These are phyloP conservation scores for Isoetes taiwanensis DNA, from an alignment of 75 land plant species.

Conservation along the genomic window DNA sequence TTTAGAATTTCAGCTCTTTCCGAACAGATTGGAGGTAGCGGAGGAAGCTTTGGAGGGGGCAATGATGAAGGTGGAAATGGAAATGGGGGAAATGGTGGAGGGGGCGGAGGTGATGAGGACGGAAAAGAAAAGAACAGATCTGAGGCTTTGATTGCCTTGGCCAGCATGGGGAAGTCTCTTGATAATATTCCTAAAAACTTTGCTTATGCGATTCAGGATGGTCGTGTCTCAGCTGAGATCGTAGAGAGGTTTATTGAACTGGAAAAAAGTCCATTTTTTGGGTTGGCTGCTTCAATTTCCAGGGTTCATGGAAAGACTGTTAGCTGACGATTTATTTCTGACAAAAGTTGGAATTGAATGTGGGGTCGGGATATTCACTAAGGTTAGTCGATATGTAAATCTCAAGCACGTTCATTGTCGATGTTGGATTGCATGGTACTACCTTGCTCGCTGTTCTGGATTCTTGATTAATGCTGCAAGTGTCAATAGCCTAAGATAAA, in stretches of 20 bases:
- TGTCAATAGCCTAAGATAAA: no score
- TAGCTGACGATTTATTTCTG: conserved; percentile 85
- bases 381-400: no score
- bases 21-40: no score
- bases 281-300: conserved; percentile 66
- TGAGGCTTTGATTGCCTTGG: conserved; percentile 46
- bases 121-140: conserved; percentile 24
- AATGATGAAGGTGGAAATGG: conserved; percentile 24
- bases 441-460: no score
- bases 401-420: no score
- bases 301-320: conserved; percentile 71
- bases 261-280: conserved; percentile 36
- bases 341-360: conserved; percentile 82
- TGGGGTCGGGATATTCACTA: conserved; percentile 89
- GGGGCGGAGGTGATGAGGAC: conserved; percentile 17
- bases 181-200: conserved; percentile 57
- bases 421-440: no score
- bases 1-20: no score
- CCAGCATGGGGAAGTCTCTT: conserved; percentile 37
- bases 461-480: no score
- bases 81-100: conserved; percentile 22
- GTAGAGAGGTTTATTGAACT: conserved; percentile 39
- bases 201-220: conserved; percentile 53
- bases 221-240: conserved; percentile 45
- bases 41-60: conserved; percentile 16